Conservation (phyloP, 352 stramenopile species). For the Phytophthora vignae region DNA sequence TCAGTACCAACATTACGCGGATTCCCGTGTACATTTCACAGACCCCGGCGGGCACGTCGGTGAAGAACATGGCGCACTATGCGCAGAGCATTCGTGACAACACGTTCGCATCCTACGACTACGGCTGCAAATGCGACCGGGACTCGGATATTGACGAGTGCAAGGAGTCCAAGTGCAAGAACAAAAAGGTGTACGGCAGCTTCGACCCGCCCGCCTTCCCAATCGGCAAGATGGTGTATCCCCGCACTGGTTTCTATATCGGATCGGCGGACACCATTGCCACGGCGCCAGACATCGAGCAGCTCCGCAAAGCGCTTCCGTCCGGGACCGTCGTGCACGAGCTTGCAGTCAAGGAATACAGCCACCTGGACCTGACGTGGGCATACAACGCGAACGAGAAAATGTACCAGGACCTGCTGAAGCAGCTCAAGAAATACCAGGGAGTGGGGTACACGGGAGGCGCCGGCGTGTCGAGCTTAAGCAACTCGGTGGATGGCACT, state of each 20-base stretch:
- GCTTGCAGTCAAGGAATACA: constrained; percentile 48
- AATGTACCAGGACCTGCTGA: constrained; percentile 55
- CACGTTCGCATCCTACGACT: constrained; percentile 59
- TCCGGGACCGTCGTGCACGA: constrained; percentile 50
- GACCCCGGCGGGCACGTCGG: constrained; percentile 57
- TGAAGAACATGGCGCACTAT: constrained; percentile 67
- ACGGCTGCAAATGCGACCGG: constrained; percentile 49
- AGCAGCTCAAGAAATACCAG: constrained; percentile 48
- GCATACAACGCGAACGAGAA: constrained; percentile 49
- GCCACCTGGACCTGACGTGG: constrained; percentile 65
- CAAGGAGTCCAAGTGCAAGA: constrained; percentile 40
- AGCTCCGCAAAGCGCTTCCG: constrained; percentile 45
- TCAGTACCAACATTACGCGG: constrained; percentile 54
- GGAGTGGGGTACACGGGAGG: constrained; percentile 37
- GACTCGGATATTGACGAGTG: constrained; percentile 39
- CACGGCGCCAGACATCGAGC: constrained; percentile 42
- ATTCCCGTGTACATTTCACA: constrained; percentile 64
- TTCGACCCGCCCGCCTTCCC: constrained; percentile 45
- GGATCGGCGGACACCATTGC: constrained; percentile 52
- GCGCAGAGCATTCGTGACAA: constrained; percentile 57
- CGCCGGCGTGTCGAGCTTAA: background rate
- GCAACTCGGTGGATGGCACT: background rate
- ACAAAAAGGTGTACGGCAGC: constrained; percentile 53
- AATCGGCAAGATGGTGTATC: constrained; percentile 39
- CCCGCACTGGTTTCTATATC: constrained; percentile 49